These are phyloP conservation scores for Trifolium dubium DNA, from an alignment of 306 rosid species.

Conservation along the genomic window DNA sequence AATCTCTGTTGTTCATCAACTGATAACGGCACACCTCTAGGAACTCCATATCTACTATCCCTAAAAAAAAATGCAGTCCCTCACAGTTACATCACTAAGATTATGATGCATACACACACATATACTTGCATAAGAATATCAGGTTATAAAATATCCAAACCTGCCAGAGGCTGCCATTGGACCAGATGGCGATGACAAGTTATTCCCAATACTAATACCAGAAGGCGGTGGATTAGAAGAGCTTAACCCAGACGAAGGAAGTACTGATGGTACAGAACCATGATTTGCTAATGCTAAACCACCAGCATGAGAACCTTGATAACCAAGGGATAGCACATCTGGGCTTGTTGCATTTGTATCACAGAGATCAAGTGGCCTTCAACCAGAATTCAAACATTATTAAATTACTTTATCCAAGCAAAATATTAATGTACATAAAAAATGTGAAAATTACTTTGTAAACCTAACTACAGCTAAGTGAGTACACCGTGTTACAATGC, in stretches of 20 bases:
- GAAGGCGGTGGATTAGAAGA: constrained; percentile 77
- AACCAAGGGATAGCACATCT: constrained; percentile 65
- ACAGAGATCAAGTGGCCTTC: constrained; percentile 97
- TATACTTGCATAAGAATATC: constrained; percentile 18
- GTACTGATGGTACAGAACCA: constrained; percentile 60
- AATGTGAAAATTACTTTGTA: constrained; percentile 20
- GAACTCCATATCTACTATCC: constrained; percentile 77
- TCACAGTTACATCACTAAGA: neutral
- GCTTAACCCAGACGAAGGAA: constrained; percentile 70
- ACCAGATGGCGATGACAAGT: constrained; percentile 69
- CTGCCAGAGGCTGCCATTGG: constrained; percentile 60
- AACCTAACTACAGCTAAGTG: constrained; percentile 23
- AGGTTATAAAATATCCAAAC: constrained; percentile 50
- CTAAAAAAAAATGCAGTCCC: constrained; percentile 45
- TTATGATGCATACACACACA: neutral
- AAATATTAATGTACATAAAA: constrained; percentile 13
- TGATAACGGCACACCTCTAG: constrained; percentile 68
- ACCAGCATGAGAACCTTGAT: constrained; percentile 77
- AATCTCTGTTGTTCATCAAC: constrained; percentile 94
- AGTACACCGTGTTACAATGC: constrained; percentile 2
- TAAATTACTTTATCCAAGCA: constrained; percentile 21
- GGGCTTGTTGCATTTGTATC: constrained; percentile 71
- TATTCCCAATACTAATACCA: constrained; percentile 66
- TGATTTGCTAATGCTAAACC: constrained; percentile 76
- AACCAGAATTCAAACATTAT: constrained; percentile 48